Evolutionary conservation across 2,329 filamentous ascomycete species (phyloP).

Genomic region (Leptoxyphium fumago): DNA sequence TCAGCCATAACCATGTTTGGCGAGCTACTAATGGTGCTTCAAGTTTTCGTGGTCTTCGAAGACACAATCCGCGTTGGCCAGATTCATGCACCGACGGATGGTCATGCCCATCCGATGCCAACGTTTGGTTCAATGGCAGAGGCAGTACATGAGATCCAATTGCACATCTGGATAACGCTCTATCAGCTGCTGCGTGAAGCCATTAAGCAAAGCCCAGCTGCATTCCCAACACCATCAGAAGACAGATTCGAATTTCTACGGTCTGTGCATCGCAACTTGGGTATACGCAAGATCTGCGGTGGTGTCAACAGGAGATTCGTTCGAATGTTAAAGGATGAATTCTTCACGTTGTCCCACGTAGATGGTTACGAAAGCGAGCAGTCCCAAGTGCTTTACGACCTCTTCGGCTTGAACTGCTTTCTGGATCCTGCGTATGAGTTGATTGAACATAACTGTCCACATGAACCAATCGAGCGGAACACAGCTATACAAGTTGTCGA

Average conservation of each 20-base stretch:
- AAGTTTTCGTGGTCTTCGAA: constrained; percentile 67
- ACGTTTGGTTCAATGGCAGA: constrained; percentile 13
- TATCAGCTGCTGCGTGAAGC: constrained; percentile 68
- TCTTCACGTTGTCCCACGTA: constrained; percentile 59
- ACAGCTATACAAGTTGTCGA: constrained; percentile 73
- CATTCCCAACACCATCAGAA: constrained; percentile 52
- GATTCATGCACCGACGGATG: constrained; percentile 44
- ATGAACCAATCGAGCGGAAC: constrained; percentile 59
- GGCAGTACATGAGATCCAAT: constrained; percentile 67
- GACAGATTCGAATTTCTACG: constrained; percentile 68
- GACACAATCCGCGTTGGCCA: constrained; percentile 74
- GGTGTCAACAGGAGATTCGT: constrained; percentile 75
- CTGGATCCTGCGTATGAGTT: constrained; percentile 21
- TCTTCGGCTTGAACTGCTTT: constrained; percentile 59
- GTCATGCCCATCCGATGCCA: constrained; percentile 24
- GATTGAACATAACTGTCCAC: constrained; percentile 61
- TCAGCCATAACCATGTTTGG: constrained; percentile 58
- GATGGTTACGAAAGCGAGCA: constrained; percentile 79
- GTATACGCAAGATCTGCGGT: constrained; percentile 73
- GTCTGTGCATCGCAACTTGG: constrained; percentile 69
- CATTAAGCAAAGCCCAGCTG: constrained; percentile 48
- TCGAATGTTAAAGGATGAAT: constrained; percentile 74
- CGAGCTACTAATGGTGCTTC: constrained; percentile 58
- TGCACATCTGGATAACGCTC: constrained; percentile 75
- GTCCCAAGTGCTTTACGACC: constrained; percentile 68